These are phyloP conservation scores for Yarrowia sp. DNA, from an alignment of 805 yeast species.

Conservation along the genomic window DNA sequence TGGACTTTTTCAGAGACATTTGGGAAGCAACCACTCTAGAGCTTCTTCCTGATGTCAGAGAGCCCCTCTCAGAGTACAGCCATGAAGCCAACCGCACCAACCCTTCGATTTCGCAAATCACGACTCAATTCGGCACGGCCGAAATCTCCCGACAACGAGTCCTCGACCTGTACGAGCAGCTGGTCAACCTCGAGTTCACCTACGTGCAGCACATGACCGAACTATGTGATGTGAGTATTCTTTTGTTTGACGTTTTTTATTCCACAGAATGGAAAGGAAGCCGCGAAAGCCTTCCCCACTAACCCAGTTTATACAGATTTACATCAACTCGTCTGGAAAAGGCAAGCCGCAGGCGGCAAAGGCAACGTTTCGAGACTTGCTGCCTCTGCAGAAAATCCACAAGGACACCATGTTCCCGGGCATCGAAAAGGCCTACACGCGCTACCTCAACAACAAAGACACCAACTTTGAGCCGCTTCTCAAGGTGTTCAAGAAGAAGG, in stretches of 20 bases:
- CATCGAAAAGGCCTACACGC: not conserved
- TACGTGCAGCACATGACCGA: constrained; percentile 7
- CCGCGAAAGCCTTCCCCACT: not conserved
- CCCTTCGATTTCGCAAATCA: not conserved
- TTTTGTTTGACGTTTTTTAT: not conserved
- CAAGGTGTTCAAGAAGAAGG: constrained; percentile 6
- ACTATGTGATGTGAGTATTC: constrained; percentile 9
- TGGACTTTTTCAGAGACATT: not conserved
- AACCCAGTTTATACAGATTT: constrained; percentile 20
- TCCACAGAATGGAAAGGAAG: constrained; percentile 5
- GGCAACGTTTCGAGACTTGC: not conserved
- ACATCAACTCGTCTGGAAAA: constrained; percentile 17
- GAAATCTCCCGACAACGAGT: not conserved
- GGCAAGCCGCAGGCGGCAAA: constrained; percentile 21
- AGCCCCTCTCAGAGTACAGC: not conserved
- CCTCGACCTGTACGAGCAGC: constrained; percentile 9
- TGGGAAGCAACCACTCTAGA: not conserved
- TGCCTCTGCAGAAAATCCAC: constrained; percentile 9
- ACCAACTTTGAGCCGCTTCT: not conserved
- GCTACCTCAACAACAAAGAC: not conserved
- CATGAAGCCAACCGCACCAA: not conserved
- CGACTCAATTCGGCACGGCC: not conserved
- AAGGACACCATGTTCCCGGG: constrained; percentile 4
- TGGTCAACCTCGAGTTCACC: constrained; percentile 20
- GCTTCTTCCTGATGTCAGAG: not conserved